These are phyloP conservation scores for Tetrapyrgos nigripes DNA, from an alignment of 1,284 basidiomycete species.

Conservation along the genomic window DNA sequence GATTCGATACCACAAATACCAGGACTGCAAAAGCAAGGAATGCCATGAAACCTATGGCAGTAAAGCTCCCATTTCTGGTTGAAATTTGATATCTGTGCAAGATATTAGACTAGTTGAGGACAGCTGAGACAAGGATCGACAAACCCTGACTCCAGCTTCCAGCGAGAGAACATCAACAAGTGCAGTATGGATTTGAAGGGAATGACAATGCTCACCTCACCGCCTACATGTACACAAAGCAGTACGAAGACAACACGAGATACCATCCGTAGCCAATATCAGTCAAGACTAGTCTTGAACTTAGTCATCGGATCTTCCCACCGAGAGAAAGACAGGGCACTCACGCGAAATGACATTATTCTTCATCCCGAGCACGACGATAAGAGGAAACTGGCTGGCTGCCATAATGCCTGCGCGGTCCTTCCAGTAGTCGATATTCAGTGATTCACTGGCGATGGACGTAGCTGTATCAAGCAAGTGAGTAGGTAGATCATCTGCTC, in stretches of 20 bases:
- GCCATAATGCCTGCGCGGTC: constrained; percentile 58
- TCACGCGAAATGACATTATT: constrained; percentile 67
- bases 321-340: constrained; percentile 24
- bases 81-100: too few species aligned
- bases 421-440: constrained; percentile 49
- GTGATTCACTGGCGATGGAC: constrained; percentile 35
- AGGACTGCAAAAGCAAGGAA: constrained; percentile 43
- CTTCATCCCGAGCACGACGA: constrained; percentile 67
- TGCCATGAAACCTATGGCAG: constrained; percentile 42
- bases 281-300: constrained; percentile 51
- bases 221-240: constrained; percentile 55
- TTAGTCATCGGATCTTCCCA: background rate
- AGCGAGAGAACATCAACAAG: too few species aligned
- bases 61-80: too few species aligned
- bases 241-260: constrained; percentile 54
- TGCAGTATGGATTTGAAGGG: background rate
- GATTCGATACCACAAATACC: constrained; percentile 42
- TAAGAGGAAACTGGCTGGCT: constrained; percentile 64
- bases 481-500: background rate
- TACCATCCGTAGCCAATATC: constrained; percentile 60
- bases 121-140: background rate
- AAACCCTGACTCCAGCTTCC: constrained; percentile 6
- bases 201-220: constrained; percentile 40
- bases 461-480: constrained; percentile 37
- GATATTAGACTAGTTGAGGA: too few species aligned